A percentile compares a stretch with the other conserved stretches of the same genome.
Evolutionary conservation across 2,329 filamentous ascomycete genomes (phyloP).

Genomic region (Fusarium sp.): DNA sequence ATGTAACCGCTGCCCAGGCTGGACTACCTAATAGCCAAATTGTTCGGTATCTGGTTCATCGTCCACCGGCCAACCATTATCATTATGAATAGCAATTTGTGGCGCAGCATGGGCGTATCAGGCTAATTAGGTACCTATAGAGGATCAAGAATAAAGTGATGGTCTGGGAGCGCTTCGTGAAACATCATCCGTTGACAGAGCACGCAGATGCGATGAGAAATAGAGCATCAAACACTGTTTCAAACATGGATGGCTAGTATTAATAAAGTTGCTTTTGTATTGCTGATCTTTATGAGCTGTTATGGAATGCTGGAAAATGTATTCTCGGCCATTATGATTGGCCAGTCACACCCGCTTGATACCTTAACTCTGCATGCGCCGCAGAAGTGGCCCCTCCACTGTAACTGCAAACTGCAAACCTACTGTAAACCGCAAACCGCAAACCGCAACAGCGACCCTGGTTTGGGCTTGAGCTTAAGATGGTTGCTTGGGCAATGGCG

Average conservation of each 20-base stretch:
- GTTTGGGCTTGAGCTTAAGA: conserved; percentile 21
- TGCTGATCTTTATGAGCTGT: conserved; percentile 1
- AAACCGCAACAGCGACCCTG: conserved; percentile 2
- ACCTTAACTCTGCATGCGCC: background rate
- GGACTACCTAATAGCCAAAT: no score
- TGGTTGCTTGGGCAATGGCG: conserved; percentile 50
- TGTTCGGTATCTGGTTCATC: conserved; percentile 25
- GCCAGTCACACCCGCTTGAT: conserved; percentile 1
- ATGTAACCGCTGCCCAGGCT: background rate
- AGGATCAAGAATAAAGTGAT: background rate
- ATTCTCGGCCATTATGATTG: conserved; percentile 20
- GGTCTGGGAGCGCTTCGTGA: background rate
- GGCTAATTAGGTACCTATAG: background rate
- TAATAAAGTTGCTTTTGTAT: background rate
- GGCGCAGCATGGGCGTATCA: conserved; percentile 20
- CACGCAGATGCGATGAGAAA: background rate
- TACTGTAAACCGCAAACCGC: no score
- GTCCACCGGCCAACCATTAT: conserved; percentile 37
- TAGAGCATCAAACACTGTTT: conserved; percentile 1
- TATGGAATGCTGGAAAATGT: conserved; percentile 8
- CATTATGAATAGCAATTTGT: conserved; percentile 4
- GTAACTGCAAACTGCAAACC: conserved; percentile 1
- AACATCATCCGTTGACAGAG: conserved; percentile 1
- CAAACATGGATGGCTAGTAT: conserved; percentile 1
- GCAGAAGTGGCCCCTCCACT: conserved; percentile 29